Conservation (phyloP, 2,329 filamentous ascomycete genomes). For the Neonectria ditissima region DNA sequence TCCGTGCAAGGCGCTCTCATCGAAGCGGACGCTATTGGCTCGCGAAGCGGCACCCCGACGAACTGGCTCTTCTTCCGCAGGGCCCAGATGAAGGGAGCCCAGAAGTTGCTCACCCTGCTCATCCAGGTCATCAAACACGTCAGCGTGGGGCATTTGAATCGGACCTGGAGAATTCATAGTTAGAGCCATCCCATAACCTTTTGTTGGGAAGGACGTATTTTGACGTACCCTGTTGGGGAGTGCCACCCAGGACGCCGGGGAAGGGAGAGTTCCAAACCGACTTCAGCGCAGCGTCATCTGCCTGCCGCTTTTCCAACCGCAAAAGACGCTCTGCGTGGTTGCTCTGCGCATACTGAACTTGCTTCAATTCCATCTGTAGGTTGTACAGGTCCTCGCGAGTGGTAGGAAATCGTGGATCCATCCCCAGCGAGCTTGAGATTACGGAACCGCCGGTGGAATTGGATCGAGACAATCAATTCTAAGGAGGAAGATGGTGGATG, state of each 20-base stretch:
- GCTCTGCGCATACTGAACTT: slow-evolving; percentile 72
- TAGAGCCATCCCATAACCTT: slow-evolving; percentile 26
- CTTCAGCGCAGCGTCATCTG: slow-evolving; percentile 77
- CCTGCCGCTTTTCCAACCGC: slow-evolving; percentile 74
- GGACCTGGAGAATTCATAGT: slow-evolving; percentile 69
- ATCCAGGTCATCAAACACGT: slow-evolving; percentile 91
- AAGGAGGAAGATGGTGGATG: slow-evolving; percentile 1
- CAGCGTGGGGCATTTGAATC: slow-evolving; percentile 80
- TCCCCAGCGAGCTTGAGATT: slow-evolving; percentile 54
- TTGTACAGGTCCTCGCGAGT: slow-evolving; percentile 74
- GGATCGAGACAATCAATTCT: slow-evolving; percentile 7
- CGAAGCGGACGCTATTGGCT: slow-evolving; percentile 97
- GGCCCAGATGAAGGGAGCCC: slow-evolving; percentile 83
- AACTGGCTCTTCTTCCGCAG: slow-evolving; percentile 84
- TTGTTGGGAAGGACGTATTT: neutral
- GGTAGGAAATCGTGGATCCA: slow-evolving; percentile 72
- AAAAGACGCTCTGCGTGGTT: slow-evolving; percentile 72
- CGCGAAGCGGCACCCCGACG: slow-evolving; percentile 88
- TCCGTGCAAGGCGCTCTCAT: slow-evolving; percentile 92
- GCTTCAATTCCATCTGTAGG: slow-evolving; percentile 78
- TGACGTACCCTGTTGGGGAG: slow-evolving; percentile 83
- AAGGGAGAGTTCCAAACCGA: slow-evolving; percentile 96
- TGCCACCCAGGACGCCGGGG: slow-evolving; percentile 84
- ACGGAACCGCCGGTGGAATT: slow-evolving; percentile 3
- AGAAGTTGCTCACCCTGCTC: slow-evolving; percentile 85